Percentiles rank a stretch among this genome's conserved stretches.
These are phyloP conservation scores for Diplodia corticola DNA, from an alignment of 2,329 filamentous ascomycete genomes.

Conservation along the genomic window DNA sequence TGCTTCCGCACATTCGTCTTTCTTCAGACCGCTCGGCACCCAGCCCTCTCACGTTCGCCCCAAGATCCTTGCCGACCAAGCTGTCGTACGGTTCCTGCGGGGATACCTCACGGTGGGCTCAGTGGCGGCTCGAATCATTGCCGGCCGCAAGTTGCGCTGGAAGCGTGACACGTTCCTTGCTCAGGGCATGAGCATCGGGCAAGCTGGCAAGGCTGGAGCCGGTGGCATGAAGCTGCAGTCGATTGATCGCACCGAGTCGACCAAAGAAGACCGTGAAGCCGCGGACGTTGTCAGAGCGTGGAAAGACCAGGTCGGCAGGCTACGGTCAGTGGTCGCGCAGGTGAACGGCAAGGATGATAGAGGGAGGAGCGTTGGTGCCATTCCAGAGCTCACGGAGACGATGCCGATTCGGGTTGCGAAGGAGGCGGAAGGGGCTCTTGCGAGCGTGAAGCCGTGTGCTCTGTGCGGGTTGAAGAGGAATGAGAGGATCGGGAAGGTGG, in stretches of 20 bases:
- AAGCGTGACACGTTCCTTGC: slow-evolving; percentile 82
- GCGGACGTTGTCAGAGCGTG: slow-evolving; percentile 74
- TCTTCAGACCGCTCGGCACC: slow-evolving; percentile 66
- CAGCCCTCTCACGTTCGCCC: slow-evolving; percentile 61
- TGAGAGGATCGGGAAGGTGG: slow-evolving; percentile 75
- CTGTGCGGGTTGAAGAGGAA: slow-evolving; percentile 87
- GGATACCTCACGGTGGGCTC: slow-evolving; percentile 64
- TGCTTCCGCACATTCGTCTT: slow-evolving; percentile 60
- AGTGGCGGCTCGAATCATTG: slow-evolving; percentile 77
- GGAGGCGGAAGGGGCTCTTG: slow-evolving; percentile 64
- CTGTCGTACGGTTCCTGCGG: slow-evolving; percentile 62
- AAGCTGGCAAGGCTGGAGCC: slow-evolving; percentile 69
- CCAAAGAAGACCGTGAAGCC: slow-evolving; percentile 81
- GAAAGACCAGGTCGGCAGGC: slow-evolving; percentile 71
- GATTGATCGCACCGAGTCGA: slow-evolving; percentile 78
- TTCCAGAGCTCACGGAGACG: slow-evolving; percentile 72
- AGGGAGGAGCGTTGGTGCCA: slow-evolving; percentile 36
- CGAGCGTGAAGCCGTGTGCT: slow-evolving; percentile 73
- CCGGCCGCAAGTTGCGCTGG: slow-evolving; percentile 84
- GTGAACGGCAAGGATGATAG: slow-evolving; percentile 29
- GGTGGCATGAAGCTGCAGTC: slow-evolving; percentile 91
- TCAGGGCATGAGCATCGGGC: slow-evolving; percentile 83
- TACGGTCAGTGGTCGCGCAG: slow-evolving; percentile 65
- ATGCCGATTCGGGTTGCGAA: slow-evolving; percentile 67
- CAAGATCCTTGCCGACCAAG: slow-evolving; percentile 63